Base-by-base conservation (phyloP, 2,329 filamentous ascomycete species). In the Aspergillus melleus region DNA sequence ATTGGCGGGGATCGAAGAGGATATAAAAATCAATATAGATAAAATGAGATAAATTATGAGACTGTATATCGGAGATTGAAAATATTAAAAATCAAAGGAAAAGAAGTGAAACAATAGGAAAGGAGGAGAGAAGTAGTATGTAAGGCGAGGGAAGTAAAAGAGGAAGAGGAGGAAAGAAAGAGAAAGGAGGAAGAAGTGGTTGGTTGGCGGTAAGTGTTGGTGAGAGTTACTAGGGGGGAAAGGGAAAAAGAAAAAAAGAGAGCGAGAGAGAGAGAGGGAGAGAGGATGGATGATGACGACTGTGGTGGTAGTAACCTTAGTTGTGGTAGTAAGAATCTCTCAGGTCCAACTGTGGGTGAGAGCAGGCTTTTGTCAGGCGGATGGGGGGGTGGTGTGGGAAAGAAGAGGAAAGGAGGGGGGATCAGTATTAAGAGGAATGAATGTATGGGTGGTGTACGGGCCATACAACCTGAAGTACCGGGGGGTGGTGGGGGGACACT, bases 131-230 rank as follows among this genome's bases (percentile, higher is more conserved):
- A 52, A 59, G 46, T 59, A 54, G 39, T 51, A 60, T 55, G 50
- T 29, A 49, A 46, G 59, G 55, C 50, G 58, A 59, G 46, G 46
- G 51, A 51, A 32, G 60, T 22, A 49, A 53, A 55, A 51, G 52
- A 46, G 49, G 39, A 46, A 55, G 59, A 51, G 56, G 57, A 52
- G 54, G 32, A 54, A 50, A 63, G 49, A 51, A 56, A 61, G 56
- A 47, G 58, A 60, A 59, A 56, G 57, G 60, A 55, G 49, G 46
- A 52, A 20, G 54, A 44, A 58, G 47, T 54, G 52, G 58, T 54
- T 32, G 29, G 55, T 60, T 61, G 61, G 64, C 58, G 64, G 63
- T 54, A 66, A 60, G 61, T 61, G 44, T 47, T 47, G 60, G 65
- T 65, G 60, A 57, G 42, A 59, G 56, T 55, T 55, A 62, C 56